These are phyloP conservation scores for Wallacemonas sp. DNA, from an alignment of 208 protist species.

Conservation along the genomic window DNA sequence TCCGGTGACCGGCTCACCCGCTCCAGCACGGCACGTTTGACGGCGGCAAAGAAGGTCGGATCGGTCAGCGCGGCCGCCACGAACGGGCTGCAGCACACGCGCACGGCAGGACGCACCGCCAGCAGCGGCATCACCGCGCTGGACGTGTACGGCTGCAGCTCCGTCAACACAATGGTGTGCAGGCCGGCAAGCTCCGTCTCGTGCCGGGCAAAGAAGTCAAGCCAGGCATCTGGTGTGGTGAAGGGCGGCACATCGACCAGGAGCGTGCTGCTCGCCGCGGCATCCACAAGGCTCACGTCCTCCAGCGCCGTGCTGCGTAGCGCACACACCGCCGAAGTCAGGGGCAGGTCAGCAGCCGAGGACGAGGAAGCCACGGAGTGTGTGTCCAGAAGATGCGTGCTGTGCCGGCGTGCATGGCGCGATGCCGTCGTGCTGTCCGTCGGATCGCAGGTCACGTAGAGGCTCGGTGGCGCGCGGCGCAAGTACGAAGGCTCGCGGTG, in stretches of 20 bases:
- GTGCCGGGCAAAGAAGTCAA: constrained; percentile 48
- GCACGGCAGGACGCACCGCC: constrained; percentile 37
- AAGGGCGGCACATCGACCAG: constrained; percentile 64
- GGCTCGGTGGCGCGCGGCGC: constrained; percentile 59
- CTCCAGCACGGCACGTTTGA: constrained; percentile 45
- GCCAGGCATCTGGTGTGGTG: constrained; percentile 32
- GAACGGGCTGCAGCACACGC: constrained; percentile 55
- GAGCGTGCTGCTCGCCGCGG: constrained; percentile 30
- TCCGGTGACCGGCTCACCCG: constrained; percentile 32
- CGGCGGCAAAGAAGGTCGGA: constrained; percentile 59
- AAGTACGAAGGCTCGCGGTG: constrained; percentile 43
- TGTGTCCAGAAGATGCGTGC: constrained; percentile 63
- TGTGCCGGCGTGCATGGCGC: constrained; percentile 37
- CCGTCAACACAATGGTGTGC: constrained; percentile 50
- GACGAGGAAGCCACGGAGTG: constrained; percentile 4
- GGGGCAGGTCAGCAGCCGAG: constrained; percentile 19
- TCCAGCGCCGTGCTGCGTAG: constrained; percentile 49
- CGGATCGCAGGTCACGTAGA: constrained; percentile 71
- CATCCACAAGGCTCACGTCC: constrained; percentile 49
- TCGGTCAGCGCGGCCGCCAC: constrained; percentile 62
- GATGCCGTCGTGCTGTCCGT: constrained; percentile 13
- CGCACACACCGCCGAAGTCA: constrained; percentile 63
- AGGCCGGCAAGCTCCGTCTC: constrained; percentile 38
- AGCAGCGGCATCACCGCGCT: constrained; percentile 43
- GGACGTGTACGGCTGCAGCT: constrained; percentile 40